Evolutionary conservation across 164 flowering plant genomes (phyloP).

Genomic region (Vitis riparia): DNA sequence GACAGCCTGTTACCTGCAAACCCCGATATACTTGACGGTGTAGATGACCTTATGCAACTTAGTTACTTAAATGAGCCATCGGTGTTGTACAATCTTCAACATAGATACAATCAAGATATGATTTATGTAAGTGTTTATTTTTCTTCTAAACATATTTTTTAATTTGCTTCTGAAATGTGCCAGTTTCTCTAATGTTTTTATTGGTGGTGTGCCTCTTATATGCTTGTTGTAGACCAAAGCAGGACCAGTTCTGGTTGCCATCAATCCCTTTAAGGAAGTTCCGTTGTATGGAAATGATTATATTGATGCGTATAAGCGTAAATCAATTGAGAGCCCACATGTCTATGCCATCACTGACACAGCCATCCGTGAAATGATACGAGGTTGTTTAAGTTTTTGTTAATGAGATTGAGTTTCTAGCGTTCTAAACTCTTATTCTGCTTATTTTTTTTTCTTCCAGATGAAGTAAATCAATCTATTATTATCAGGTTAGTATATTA

Average conservation of each 20-base stretch:
- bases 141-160: constrained; percentile 2
- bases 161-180: background rate
- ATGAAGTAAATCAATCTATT: constrained; percentile 99
- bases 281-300: constrained; percentile 78
- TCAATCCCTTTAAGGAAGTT: constrained; percentile 93
- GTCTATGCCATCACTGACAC: constrained; percentile 97
- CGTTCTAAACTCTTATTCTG: constrained; percentile 4
- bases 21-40: constrained; percentile 99
- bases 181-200: constrained; percentile 11
- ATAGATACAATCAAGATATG: constrained; percentile 79
- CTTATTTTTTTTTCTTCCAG: constrained; percentile 50
- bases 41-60: constrained; percentile 98
- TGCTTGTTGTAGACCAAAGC: constrained; percentile 81
- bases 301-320: constrained; percentile 83
- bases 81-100: constrained; percentile 88
- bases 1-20: constrained; percentile 77
- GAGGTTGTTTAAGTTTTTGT: constrained; percentile 52
- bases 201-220: constrained; percentile 9
- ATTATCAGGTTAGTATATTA: constrained; percentile 82
- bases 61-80: constrained; percentile 97
- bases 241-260: constrained; percentile 95
- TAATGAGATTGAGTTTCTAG: background rate
- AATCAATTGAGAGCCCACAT: constrained; percentile 79
- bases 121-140: constrained; percentile 72
- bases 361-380: constrained; percentile 93